These are phyloP conservation scores for Dillenia turbinata DNA, from an alignment of 164 flowering plant species.

Conservation along the genomic window DNA sequence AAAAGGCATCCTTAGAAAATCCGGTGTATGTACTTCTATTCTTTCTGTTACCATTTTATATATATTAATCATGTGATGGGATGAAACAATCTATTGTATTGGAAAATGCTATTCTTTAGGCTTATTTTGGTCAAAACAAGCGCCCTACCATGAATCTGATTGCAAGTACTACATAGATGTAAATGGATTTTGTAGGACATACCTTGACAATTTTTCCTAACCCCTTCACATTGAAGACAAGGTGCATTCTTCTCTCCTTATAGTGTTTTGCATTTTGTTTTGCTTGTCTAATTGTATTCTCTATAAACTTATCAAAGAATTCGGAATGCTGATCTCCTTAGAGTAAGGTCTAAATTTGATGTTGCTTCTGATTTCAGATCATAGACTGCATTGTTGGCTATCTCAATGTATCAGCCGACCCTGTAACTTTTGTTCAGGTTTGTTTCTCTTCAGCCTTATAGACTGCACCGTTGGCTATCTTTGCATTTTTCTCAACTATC, in stretches of 20 bases:
- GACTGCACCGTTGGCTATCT: background rate
- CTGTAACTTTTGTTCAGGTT: constrained; percentile 47
- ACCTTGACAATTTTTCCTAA: too few species aligned
- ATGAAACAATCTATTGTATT: background rate
- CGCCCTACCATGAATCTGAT: too few species aligned
- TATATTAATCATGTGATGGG: background rate
- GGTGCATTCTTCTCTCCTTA: too few species aligned
- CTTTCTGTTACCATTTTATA: background rate
- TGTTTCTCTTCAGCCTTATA: background rate
- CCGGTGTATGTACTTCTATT: background rate
- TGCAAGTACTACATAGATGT: too few species aligned
- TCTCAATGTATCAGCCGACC: constrained; percentile 25
- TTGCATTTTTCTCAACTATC: background rate
- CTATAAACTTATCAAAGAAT: too few species aligned
- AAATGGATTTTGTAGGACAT: too few species aligned
- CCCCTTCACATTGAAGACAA: too few species aligned
- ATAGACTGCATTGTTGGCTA: constrained; percentile 24
- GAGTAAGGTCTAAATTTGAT: too few species aligned
- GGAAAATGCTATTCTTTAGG: background rate
- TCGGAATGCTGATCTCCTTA: too few species aligned
- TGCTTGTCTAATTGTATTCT: too few species aligned
- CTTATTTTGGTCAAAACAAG: too few species aligned
- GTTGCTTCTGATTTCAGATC: constrained; percentile 14
- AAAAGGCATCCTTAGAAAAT: background rate
- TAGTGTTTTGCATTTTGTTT: too few species aligned